Evolutionary conservation across 2,329 filamentous ascomycete genomes (phyloP).

Genomic region (Penicillium psychrosexuale): DNA sequence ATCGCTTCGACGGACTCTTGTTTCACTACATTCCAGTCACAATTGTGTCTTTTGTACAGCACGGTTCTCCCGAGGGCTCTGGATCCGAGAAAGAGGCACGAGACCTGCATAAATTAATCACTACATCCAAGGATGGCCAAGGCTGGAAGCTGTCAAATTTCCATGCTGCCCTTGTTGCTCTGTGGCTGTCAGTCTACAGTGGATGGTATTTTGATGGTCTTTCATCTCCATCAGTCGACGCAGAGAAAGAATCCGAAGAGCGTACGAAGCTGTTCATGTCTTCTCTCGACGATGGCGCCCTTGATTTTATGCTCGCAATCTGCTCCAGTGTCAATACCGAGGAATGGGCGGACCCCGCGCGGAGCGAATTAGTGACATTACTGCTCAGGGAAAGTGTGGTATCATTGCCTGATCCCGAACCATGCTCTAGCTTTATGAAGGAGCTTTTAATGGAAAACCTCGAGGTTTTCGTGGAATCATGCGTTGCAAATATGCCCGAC

Average conservation of each 20-base stretch:
- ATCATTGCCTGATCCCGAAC: conserved; percentile 63
- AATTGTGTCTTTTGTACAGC: conserved; percentile 70
- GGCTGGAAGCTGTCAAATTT: conserved; percentile 72
- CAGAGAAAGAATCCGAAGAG: conserved; percentile 64
- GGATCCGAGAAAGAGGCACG: conserved; percentile 66
- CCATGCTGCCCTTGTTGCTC: conserved; percentile 72
- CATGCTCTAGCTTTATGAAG: conserved; percentile 71
- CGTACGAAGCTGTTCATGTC: conserved; percentile 71
- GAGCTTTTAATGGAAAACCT: conserved; percentile 72
- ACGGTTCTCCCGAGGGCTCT: conserved; percentile 73
- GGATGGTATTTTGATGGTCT: conserved; percentile 79
- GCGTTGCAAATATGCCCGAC: conserved; percentile 94
- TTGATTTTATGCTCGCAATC: conserved; percentile 85
- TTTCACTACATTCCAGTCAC: conserved; percentile 82
- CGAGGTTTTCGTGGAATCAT: conserved; percentile 83
- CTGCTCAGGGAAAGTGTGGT: conserved; percentile 75
- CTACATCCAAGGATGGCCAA: conserved; percentile 63
- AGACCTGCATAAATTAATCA: conserved; percentile 66
- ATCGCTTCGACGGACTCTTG: conserved; percentile 70
- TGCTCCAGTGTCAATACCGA: conserved; percentile 75
- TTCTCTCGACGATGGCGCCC: conserved; percentile 79
- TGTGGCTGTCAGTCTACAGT: conserved; percentile 93
- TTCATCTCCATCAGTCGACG: conserved; percentile 59
- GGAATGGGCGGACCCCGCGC: conserved; percentile 84
- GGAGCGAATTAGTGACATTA: conserved; percentile 76